Conservation (phyloP, 2,329 filamentous ascomycete genomes). For the Metarhizium album region DNA sequence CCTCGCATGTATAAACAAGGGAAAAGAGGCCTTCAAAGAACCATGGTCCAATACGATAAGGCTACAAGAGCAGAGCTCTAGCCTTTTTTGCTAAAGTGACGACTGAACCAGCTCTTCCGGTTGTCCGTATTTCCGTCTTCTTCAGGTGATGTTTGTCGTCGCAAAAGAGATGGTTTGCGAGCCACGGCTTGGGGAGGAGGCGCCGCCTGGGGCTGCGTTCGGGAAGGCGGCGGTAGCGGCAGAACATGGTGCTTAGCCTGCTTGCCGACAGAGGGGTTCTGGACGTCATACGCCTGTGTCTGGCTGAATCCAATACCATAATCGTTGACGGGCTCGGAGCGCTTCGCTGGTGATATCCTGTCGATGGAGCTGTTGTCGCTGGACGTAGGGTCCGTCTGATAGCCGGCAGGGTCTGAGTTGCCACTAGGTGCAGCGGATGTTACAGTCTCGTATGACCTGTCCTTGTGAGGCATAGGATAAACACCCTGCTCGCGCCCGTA, state of each 20-base stretch:
- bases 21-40: not conserved
- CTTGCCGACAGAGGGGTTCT: slow-evolving; percentile 25
- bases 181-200: slow-evolving; percentile 12
- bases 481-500: slow-evolving; percentile 32
- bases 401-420: slow-evolving; percentile 64
- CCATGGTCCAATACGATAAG: not conserved
- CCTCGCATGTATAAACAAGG: not conserved
- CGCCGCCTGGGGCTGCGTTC: slow-evolving; percentile 10
- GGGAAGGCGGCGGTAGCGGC: slow-evolving; percentile 13
- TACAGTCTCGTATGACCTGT: slow-evolving; percentile 79
- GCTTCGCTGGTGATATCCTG: slow-evolving; percentile 49
- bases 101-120: slow-evolving; percentile 82
- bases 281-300: slow-evolving; percentile 29
- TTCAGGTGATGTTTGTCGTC: slow-evolving; percentile 1
- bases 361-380: slow-evolving; percentile 91
- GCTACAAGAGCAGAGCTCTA: slow-evolving; percentile 4
- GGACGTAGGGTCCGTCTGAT: slow-evolving; percentile 74
- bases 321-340: slow-evolving; percentile 43
- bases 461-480: slow-evolving; percentile 51
- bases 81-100: slow-evolving; percentile 58
- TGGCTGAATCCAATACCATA: slow-evolving; percentile 53
- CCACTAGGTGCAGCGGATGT: slow-evolving; percentile 66
- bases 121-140: slow-evolving; percentile 43
- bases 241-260: slow-evolving; percentile 14
- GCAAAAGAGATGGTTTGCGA: slow-evolving; percentile 17